phyloP scores from a whole-genome alignment of 1,284 basidiomycete species.

The Melampsora larici-populina region DNA sequence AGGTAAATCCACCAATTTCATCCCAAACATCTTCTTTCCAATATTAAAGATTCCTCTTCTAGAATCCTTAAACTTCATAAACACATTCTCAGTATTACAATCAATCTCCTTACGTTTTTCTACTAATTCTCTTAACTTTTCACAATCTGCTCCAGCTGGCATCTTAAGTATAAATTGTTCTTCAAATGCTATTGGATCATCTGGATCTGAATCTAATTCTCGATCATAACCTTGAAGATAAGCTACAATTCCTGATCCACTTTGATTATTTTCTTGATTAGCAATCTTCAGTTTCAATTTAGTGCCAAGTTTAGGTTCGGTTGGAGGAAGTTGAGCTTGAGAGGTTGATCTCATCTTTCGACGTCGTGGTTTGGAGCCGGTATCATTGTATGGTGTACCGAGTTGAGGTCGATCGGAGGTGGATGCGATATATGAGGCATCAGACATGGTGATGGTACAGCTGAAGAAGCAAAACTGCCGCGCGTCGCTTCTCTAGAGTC shows the following conservation, averaged over 20 bases:
- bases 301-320: background rate
- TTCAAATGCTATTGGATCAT: conserved; percentile 80
- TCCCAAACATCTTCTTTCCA: conserved; percentile 72
- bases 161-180: conserved; percentile 94
- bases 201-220: conserved; percentile 92
- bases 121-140: conserved; percentile 67
- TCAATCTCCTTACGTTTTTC: conserved; percentile 67
- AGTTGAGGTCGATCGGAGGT: background rate
- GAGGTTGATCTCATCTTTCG: background rate
- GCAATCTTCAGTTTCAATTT: conserved; percentile 19
- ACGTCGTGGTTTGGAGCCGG: background rate
- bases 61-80: conserved; percentile 99
- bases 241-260: background rate
- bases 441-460: background rate
- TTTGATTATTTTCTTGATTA: background rate
- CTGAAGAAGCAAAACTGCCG: no score
- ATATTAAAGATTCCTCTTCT: conserved; percentile 86
- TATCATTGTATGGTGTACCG: background rate
- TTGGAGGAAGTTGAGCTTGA: background rate
- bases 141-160: conserved; percentile 69
- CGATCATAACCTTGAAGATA: conserved; percentile 66
- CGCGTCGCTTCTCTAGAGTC: no score
- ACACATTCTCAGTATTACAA: conserved; percentile 68
- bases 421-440: background rate
- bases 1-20: conserved; percentile 94